Evolutionary conservation across 768 basidiomycete species (phyloP), one percentile per base, ranked within the genome.

Genomic region (Peribolospora baueri): DNA sequence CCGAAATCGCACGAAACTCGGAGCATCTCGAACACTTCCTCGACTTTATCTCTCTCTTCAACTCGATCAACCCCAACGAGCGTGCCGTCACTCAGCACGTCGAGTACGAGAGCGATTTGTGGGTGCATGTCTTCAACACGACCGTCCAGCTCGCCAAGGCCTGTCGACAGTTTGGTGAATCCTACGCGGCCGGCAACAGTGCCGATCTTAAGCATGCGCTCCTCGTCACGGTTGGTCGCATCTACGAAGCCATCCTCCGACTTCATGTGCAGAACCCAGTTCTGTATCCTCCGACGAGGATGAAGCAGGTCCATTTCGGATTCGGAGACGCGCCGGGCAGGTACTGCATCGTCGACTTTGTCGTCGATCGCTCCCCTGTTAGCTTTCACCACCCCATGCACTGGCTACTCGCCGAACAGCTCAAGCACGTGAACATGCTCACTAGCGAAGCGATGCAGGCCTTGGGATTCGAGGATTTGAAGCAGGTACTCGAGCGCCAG

Each of bases 111-210:
- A 82, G 82, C 40, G 93, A 98, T 60, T 81, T 82, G 14, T 93
- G 90, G 91, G 85, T 93, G 58, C 84, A 81, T 61, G 85, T 93
- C 10, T 97, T 97, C 68, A 88, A 90, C 61, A 82, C 95, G 36
- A 88, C 87, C 5, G 75, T 91, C 7, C 88, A 85, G 42, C 69
- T 98, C 37, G 82, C 83, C 5, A 79, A 86, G 48, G 78, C 86
- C 46, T 84, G 85, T 70, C 84, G 86, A 64, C 80, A 81, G 1
- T 84, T 86, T 58, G 90, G 88, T 5, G 83, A 84, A 60, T 81
- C 83, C 0, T 91, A 81, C 64, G 68, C 73, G n/a, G 38, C 70
- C 71, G 51, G 72, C 77, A 1, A 72, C 72, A 48, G 11, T 6
- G 0, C 67, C 74, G 0, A 70, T 74, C 3, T 25, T 25, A 76